A percentile compares a stretch with the other conserved stretches of the same genome.
phyloP scores from a whole-genome alignment of 2,329 filamentous ascomycete genomes.

The Colletotrichum tamarilloi region DNA sequence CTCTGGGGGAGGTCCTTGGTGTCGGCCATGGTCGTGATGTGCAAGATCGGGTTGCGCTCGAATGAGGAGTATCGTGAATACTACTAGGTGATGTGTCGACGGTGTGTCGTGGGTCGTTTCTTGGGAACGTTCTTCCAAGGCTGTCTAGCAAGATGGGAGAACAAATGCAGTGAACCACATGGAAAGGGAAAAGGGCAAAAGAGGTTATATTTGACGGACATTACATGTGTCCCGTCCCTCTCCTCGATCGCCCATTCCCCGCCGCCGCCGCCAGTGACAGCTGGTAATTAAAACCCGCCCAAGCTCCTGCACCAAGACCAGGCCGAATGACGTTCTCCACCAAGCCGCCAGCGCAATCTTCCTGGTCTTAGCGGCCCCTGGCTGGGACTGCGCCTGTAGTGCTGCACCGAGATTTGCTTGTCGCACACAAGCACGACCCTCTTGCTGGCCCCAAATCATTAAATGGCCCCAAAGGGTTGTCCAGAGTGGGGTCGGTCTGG shows the following conservation, averaged over 20 bases:
- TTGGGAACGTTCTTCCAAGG: neutral
- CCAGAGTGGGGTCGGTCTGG: constrained; percentile 9
- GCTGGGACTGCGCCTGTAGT: neutral
- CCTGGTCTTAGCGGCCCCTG: constrained; percentile 27
- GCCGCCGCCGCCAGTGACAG: constrained; percentile 27
- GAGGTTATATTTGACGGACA: constrained; percentile 23
- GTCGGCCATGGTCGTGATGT: constrained; percentile 44
- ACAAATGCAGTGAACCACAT: neutral
- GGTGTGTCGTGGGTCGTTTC: neutral
- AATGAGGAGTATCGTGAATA: neutral
- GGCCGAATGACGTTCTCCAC: constrained; percentile 35
- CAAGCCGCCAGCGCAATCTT: constrained; percentile 9
- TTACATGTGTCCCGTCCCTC: constrained; percentile 1
- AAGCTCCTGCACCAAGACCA: constrained; percentile 29
- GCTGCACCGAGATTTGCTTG: constrained; percentile 10
- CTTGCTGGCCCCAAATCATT: neutral
- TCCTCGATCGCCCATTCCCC: neutral
- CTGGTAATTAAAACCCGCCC: constrained; percentile 29
- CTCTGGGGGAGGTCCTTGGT: constrained; percentile 55
- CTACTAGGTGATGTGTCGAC: neutral
- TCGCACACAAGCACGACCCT: neutral
- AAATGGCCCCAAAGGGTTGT: neutral
- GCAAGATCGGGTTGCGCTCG: constrained; percentile 37
- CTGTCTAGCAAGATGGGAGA: neutral
- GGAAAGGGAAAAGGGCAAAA: neutral